A percentile compares a stretch with the other conserved stretches of the same genome.
These are phyloP conservation scores for Globisporangium takayamanum DNA, from an alignment of 352 stramenopile genomes.

Conservation along the genomic window DNA sequence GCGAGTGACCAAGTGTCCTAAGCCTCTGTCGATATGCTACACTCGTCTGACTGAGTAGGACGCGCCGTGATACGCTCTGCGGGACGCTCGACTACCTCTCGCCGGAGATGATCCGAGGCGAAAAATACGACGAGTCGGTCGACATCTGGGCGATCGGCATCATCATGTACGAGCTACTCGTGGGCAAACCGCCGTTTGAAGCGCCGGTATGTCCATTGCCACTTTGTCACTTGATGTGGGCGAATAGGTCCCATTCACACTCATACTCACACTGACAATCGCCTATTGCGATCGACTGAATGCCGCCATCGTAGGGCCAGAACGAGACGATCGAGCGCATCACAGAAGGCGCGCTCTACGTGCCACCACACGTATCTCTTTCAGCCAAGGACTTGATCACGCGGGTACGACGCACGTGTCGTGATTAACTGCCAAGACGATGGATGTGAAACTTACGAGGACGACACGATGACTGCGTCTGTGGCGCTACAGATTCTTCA, in stretches of 20 bases:
- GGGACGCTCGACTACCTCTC: conserved; percentile 99
- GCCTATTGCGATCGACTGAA: too few species aligned
- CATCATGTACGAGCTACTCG: conserved; percentile 97
- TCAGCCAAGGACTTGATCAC: conserved; percentile 70
- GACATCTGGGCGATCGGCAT: conserved; percentile 99
- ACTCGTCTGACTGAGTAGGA: conserved; percentile 22
- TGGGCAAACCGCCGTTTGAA: conserved; percentile 97
- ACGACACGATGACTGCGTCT: background rate
- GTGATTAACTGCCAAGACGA: background rate
- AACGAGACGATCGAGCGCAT: conserved; percentile 95
- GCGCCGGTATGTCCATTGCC: conserved; percentile 48
- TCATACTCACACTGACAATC: background rate
- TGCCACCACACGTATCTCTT: conserved; percentile 65
- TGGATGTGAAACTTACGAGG: background rate
- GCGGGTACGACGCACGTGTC: conserved; percentile 23
- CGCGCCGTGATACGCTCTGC: conserved; percentile 95
- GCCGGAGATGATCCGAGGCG: conserved; percentile 98
- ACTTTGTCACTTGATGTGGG: background rate
- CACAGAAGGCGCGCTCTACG: conserved; percentile 62
- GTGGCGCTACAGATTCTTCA: conserved; percentile 49
- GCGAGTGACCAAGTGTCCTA: too few species aligned
- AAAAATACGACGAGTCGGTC: conserved; percentile 97
- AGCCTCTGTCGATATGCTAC: background rate
- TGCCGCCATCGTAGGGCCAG: conserved; percentile 65
- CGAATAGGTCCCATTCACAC: background rate